Evolutionary conservation across 106 monocot genomes (phyloP).

Genomic region (Phalaenopsis equestris): DNA sequence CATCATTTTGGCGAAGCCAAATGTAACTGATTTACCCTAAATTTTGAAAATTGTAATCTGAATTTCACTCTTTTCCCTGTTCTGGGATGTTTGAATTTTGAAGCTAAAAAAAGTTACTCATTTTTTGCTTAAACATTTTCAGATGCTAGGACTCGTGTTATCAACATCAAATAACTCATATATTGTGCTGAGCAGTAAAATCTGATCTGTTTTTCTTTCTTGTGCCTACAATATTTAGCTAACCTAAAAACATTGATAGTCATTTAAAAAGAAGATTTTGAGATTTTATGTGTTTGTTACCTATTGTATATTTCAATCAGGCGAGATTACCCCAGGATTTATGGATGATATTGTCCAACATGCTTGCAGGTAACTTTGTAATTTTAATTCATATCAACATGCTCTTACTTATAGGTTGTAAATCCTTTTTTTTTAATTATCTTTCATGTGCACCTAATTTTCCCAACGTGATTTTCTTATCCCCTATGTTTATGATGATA

Average conservation of each 20-base stretch:
- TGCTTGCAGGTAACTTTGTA: neutral
- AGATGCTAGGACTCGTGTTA: neutral
- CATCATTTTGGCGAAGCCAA: neutral
- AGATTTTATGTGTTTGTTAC: neutral
- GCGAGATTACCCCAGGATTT: neutral
- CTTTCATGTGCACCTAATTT: neutral
- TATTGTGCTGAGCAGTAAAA: neutral
- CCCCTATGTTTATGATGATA: neutral
- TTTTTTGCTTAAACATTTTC: neutral
- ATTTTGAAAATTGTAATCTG: neutral
- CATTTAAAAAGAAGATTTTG: neutral
- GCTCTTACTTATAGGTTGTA: neutral
- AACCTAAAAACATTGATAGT: neutral
- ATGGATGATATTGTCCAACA: neutral
- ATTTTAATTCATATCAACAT: neutral
- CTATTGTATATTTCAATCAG: neutral
- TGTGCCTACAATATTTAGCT: neutral
- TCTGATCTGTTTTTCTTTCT: neutral
- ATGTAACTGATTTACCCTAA: neutral
- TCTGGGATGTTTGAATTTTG: neutral
- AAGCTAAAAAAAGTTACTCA: neutral
- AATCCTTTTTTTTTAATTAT: too few relatives aligned
- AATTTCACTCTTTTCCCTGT: neutral
- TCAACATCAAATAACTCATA: neutral
- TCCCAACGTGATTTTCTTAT: neutral